phyloP scores from a whole-genome alignment of 2,329 filamentous ascomycete species.

The Epichloe gansuensis region DNA sequence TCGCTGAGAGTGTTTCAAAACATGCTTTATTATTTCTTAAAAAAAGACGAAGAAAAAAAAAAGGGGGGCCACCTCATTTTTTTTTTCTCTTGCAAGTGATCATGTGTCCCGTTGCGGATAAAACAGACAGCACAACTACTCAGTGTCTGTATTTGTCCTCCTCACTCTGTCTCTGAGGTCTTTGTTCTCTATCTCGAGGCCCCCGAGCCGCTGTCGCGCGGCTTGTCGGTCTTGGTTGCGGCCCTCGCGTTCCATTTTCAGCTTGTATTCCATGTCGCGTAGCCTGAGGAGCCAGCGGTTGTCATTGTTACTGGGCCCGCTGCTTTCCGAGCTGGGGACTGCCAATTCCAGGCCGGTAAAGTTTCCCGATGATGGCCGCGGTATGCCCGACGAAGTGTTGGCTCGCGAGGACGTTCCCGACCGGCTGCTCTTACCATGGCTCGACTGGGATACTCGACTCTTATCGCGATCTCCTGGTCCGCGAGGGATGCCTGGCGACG shows the following conservation, averaged over 20 bases:
- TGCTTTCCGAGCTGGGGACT: conserved; percentile 10
- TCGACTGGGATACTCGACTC: conserved; percentile 23
- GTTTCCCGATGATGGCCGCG: conserved; percentile 13
- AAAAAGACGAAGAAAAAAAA: no score
- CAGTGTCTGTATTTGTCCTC: conserved; percentile 13
- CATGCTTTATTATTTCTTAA: not conserved
- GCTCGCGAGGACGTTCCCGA: conserved; percentile 19
- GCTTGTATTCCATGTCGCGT: conserved; percentile 72
- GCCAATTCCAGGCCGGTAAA: conserved; percentile 17
- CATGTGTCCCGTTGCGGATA: not conserved
- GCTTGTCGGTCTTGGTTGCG: conserved; percentile 73
- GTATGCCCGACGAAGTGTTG: conserved; percentile 16
- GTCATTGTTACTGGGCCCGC: conserved; percentile 30
- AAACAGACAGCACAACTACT: conserved; percentile 6
- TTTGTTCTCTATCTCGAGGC: conserved; percentile 61
- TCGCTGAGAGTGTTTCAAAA: not conserved
- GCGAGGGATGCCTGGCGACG: conserved; percentile 40
- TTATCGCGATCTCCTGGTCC: conserved; percentile 35
- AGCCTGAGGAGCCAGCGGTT: conserved; percentile 76
- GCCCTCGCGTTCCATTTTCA: conserved; percentile 83
- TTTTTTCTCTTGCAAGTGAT: not conserved
- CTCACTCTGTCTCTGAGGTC: conserved; percentile 52
- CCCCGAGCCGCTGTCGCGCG: conserved; percentile 66
- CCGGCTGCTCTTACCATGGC: conserved; percentile 17
- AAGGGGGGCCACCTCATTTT: not conserved